phyloP scores from a whole-genome alignment of 164 flowering plant species.

The Nymphaea colorata region DNA sequence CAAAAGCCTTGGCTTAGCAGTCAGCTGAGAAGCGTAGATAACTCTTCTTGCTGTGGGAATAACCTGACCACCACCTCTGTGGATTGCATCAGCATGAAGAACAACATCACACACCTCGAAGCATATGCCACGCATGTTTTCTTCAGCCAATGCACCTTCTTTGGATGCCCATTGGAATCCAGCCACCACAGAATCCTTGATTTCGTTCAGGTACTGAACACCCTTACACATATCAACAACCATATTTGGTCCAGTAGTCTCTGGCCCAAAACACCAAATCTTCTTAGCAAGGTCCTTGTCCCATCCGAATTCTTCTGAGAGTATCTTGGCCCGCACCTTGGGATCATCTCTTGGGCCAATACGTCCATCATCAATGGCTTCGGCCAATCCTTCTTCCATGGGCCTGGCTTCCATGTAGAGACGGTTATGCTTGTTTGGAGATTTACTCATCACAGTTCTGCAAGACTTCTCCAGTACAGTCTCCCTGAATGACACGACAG shows the following conservation, averaged over 20 bases:
- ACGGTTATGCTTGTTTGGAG: conserved; percentile 26
- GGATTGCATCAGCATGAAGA: conserved; percentile 25
- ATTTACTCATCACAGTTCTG: conserved; percentile 26
- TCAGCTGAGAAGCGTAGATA: conserved; percentile 22
- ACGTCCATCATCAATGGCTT: conserved; percentile 29
- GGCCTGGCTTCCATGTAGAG: conserved; percentile 30
- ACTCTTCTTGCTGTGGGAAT: conserved; percentile 23
- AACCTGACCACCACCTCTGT: conserved; percentile 27
- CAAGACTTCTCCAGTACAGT: conserved; percentile 25
- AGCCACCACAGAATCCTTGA: conserved; percentile 25
- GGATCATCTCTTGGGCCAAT: conserved; percentile 25
- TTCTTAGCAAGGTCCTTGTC: conserved; percentile 27
- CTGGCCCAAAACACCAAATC: conserved; percentile 31
- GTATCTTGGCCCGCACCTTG: conserved; percentile 18
- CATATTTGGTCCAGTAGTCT: conserved; percentile 26
- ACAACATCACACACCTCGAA: conserved; percentile 30
- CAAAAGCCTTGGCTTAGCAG: conserved; percentile 23
- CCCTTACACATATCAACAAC: conserved; percentile 28
- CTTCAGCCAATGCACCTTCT: conserved; percentile 26
- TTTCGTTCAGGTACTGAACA: conserved; percentile 26
- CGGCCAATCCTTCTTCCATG: conserved; percentile 21
- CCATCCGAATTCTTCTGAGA: conserved; percentile 24
- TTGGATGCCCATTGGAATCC: conserved; percentile 29
- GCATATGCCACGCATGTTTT: conserved; percentile 30
- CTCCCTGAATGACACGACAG: conserved; percentile 25